These are phyloP conservation scores for Colletotrichum sansevieriae DNA, from an alignment of 2,329 filamentous ascomycete species.

Conservation along the genomic window DNA sequence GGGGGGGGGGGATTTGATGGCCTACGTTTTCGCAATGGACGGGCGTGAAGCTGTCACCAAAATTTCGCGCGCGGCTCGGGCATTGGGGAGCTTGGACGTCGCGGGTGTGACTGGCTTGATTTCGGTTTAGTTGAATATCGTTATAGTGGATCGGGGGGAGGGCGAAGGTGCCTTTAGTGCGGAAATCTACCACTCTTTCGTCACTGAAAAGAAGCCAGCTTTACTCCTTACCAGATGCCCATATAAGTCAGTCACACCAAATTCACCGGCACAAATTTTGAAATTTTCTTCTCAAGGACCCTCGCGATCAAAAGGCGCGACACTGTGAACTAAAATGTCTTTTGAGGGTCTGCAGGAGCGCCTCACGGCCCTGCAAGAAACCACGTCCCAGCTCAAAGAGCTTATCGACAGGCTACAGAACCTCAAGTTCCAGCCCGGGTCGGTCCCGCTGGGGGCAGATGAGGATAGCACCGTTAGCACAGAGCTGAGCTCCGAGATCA, in stretches of 20 bases:
- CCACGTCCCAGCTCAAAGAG: conserved; percentile 67
- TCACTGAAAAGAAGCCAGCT: conserved; percentile 44
- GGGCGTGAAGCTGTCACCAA: conserved; percentile 35
- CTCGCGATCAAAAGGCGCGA: not conserved
- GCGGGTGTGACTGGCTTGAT: conserved; percentile 24
- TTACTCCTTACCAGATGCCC: conserved; percentile 27
- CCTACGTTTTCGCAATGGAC: not conserved
- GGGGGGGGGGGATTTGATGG: not conserved
- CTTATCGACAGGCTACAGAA: conserved; percentile 71
- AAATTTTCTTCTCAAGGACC: not conserved
- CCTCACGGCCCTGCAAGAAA: conserved; percentile 71
- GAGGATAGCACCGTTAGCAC: conserved; percentile 69
- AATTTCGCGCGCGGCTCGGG: conserved; percentile 38
- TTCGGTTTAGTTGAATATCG: not conserved
- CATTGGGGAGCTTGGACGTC: conserved; percentile 34
- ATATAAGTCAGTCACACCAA: not conserved
- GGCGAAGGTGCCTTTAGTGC: not conserved
- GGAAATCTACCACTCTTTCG: conserved; percentile 39
- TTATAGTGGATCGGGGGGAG: not conserved
- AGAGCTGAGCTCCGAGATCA: conserved; percentile 86
- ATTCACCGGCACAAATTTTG: not conserved
- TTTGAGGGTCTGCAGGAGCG: conserved; percentile 73
- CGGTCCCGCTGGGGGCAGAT: conserved; percentile 63
- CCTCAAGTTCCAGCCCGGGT: conserved; percentile 70
- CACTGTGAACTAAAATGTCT: conserved; percentile 57